Evolutionary conservation across 345 rosid genomes (phyloP).

Genomic region (Heritiera littoralis): DNA sequence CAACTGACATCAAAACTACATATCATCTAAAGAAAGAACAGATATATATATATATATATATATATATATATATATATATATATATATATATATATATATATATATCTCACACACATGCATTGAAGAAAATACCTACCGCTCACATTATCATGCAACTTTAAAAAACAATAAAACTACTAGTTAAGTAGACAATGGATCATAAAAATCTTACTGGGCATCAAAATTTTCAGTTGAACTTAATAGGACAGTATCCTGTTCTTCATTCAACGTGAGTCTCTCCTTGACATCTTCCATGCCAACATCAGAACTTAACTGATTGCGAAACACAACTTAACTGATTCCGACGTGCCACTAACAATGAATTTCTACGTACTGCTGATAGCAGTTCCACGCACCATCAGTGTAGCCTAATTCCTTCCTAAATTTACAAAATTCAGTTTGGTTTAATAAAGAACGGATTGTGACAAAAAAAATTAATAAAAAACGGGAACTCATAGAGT

Average conservation of each 20-base stretch:
- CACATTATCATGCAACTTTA: background rate
- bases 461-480: background rate
- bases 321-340: slow-evolving; percentile 26
- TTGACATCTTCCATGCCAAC: slow-evolving; percentile 43
- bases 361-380: slow-evolving; percentile 28
- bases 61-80: too few relatives aligned
- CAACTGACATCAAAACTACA: background rate
- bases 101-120: too few relatives aligned
- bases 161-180: background rate
- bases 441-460: background rate
- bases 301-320: slow-evolving; percentile 47
- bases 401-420: slow-evolving; percentile 24
- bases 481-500: slow-evolving; percentile 24
- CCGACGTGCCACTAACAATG: slow-evolving; percentile 31
- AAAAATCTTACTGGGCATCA: slow-evolving; percentile 41
- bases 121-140: background rate
- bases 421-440: slow-evolving; percentile 23
- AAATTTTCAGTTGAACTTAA: slow-evolving; percentile 28
- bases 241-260: slow-evolving; percentile 23
- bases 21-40: background rate
- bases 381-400: slow-evolving; percentile 23
- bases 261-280: slow-evolving; percentile 20
- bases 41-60: background rate
- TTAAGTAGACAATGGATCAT: slow-evolving; percentile 10
- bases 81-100: too few relatives aligned